A percentile compares a stretch with the other conserved stretches of the same genome.
Evolutionary conservation across 768 basidiomycete genomes (phyloP).

Genomic region (Pholiota microspora): DNA sequence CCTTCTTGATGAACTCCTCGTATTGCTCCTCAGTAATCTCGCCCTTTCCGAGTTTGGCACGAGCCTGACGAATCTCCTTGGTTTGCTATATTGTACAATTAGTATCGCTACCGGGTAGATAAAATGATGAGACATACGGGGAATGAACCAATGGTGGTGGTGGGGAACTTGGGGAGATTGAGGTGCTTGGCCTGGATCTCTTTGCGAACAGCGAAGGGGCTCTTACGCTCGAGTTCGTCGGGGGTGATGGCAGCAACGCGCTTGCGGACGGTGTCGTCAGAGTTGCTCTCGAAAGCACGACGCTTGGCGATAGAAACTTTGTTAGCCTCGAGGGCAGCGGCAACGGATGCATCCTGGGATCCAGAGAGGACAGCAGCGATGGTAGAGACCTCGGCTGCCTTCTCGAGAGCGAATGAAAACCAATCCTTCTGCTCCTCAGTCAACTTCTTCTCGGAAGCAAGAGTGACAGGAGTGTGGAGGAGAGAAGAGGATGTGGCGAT

Average conservation of each 20-base stretch:
- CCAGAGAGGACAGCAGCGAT: conserved; percentile 86
- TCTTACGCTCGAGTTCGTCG: conserved; percentile 84
- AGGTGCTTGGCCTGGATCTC: conserved; percentile 87
- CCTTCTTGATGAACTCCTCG: conserved; percentile 97
- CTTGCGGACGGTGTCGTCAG: conserved; percentile 93
- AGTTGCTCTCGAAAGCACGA: conserved; percentile 90
- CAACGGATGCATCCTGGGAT: conserved; percentile 71
- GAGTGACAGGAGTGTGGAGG: conserved; percentile 96
- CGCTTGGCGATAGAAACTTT: conserved; percentile 88
- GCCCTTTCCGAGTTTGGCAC: conserved; percentile 91
- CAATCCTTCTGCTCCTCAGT: conserved; percentile 90
- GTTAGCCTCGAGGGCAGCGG: conserved; percentile 84
- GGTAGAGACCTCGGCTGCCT: conserved; percentile 84
- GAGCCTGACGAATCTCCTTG: conserved; percentile 96
- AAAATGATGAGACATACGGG: conserved; percentile 51
- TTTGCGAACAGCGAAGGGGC: conserved; percentile 82
- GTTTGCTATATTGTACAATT: conserved; percentile 67
- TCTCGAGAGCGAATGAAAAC: conserved; percentile 98
- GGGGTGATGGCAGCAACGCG: conserved; percentile 91
- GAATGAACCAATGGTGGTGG: conserved; percentile 98
- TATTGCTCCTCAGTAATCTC: conserved; percentile 86
- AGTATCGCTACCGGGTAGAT: neutral
- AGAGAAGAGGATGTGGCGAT: conserved; percentile 97
- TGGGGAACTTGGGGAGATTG: conserved; percentile 94
- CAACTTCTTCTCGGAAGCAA: conserved; percentile 89